phyloP scores from a whole-genome alignment of 1,284 basidiomycete genomes.

The Schizophyllum amplum region DNA sequence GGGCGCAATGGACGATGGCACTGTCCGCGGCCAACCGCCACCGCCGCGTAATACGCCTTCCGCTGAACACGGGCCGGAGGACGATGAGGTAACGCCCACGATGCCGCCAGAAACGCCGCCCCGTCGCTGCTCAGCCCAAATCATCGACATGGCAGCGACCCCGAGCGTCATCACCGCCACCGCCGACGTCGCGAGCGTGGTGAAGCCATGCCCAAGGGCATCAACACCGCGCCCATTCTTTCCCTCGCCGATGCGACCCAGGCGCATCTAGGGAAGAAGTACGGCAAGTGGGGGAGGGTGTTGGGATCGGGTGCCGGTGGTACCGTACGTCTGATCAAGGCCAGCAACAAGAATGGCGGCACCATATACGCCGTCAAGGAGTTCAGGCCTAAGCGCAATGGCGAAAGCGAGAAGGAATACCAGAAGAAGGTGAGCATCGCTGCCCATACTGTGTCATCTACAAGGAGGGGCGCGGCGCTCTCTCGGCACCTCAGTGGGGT shows the following conservation, averaged over 20 bases:
- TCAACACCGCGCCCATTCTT: slow-evolving; percentile 23
- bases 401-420: slow-evolving; percentile 93
- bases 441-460: slow-evolving; percentile 19
- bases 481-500: too few relatives aligned
- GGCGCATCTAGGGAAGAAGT: slow-evolving; percentile 93
- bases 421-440: slow-evolving; percentile 75
- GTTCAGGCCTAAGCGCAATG: slow-evolving; percentile 82
- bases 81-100: slow-evolving; percentile 14
- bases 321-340: slow-evolving; percentile 94
- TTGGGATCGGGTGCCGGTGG: slow-evolving; percentile 96
- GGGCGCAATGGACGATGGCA: background rate
- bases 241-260: slow-evolving; percentile 79
- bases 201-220: background rate
- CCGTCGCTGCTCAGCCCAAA: background rate
- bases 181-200: background rate
- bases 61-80: background rate
- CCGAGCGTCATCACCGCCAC: background rate
- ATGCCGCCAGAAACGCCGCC: slow-evolving; percentile 13
- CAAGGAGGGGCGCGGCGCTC: too few relatives aligned
- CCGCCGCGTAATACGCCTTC: slow-evolving; percentile 11
- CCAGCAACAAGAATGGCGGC: slow-evolving; percentile 69
- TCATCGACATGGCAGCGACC: too few relatives aligned
- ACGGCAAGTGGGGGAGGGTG: slow-evolving; percentile 97
- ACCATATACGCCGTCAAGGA: slow-evolving; percentile 95
- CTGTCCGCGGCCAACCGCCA: slow-evolving; percentile 22